These are phyloP conservation scores for Anthracocystis setariae DNA, from an alignment of 1,284 basidiomycete species.

Conservation along the genomic window DNA sequence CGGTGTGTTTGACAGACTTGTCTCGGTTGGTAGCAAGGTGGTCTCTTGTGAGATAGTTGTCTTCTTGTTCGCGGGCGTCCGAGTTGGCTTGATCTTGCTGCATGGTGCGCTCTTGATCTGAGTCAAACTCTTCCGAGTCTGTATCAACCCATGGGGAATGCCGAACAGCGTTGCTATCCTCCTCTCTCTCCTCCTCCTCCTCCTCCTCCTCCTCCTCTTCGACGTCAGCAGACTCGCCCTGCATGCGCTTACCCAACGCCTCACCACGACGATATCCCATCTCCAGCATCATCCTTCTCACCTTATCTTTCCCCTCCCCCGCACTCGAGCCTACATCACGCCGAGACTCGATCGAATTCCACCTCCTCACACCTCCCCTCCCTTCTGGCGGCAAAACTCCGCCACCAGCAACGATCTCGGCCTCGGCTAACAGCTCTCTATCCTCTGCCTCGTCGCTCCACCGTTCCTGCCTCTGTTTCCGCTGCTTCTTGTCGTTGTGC, in stretches of 20 bases:
- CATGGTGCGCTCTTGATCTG: constrained; percentile 19
- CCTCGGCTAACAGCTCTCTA: constrained; percentile 42
- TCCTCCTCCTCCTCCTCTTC: constrained; percentile 6
- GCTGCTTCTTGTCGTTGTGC: background rate
- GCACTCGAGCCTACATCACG: too few relatives aligned
- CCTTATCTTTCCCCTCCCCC: constrained; percentile 12
- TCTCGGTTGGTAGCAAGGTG: too few relatives aligned
- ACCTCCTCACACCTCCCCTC: constrained; percentile 14
- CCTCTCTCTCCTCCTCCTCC: constrained; percentile 25
- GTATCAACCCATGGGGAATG: constrained; percentile 5
- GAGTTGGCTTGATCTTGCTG: constrained; percentile 2
- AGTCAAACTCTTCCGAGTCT: constrained; percentile 15
- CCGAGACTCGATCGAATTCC: constrained; percentile 19
- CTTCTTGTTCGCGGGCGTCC: constrained; percentile 20
- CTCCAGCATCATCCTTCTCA: constrained; percentile 56
- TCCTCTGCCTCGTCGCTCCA: constrained; percentile 31
- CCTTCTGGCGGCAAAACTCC: constrained; percentile 31
- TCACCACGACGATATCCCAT: constrained; percentile 52
- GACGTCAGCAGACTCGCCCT: background rate
- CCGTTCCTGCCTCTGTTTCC: constrained; percentile 24
- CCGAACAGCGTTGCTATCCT: background rate
- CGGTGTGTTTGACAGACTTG: too few relatives aligned
- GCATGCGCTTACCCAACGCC: constrained; percentile 33
- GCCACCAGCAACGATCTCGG: constrained; percentile 45
- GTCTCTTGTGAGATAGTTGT: constrained; percentile 38